These are phyloP conservation scores for Populus hybrid DNA, from an alignment of 441 rosid genomes.

Conservation along the genomic window DNA sequence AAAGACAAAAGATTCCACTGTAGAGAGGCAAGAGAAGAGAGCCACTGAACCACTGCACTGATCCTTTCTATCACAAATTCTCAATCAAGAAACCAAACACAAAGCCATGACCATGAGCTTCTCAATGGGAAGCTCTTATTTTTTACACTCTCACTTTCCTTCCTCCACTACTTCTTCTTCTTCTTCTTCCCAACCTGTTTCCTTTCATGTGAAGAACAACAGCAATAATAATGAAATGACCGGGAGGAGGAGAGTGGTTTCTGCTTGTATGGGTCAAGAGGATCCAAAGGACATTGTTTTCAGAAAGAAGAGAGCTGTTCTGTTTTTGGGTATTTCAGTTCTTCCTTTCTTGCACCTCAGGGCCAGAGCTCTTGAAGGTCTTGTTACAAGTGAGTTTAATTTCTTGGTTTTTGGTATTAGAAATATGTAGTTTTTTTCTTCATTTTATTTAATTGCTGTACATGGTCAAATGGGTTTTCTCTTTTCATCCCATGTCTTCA, in stretches of 20 bases:
- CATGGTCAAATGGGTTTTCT: not conserved
- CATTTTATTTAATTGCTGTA: not conserved
- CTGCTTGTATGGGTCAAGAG: conserved; percentile 44
- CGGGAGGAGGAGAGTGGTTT: conserved; percentile 28
- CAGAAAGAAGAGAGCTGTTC: conserved; percentile 51
- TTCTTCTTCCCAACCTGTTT: conserved; percentile 32
- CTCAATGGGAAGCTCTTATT: conserved; percentile 47
- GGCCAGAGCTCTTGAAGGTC: conserved; percentile 52
- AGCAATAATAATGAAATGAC: conserved; percentile 29
- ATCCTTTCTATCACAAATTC: not conserved
- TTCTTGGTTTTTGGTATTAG: not conserved
- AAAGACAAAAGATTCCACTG: not conserved
- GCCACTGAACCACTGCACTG: conserved; percentile 1
- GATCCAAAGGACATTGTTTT: conserved; percentile 33
- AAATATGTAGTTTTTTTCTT: not conserved
- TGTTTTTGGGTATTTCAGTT: conserved; percentile 70
- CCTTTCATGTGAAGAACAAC: conserved; percentile 17
- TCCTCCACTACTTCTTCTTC: conserved; percentile 21
- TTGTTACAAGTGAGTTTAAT: conserved; percentile 33
- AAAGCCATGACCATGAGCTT: conserved; percentile 35
- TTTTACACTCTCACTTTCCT: conserved; percentile 33
- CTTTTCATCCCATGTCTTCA: not conserved
- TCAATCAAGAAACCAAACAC: not conserved
- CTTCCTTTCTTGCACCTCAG: conserved; percentile 67
- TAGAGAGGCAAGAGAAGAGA: not conserved